Percentiles rank a stretch among this genome's conserved stretches.
phyloP scores from a whole-genome alignment of 2,329 filamentous ascomycete genomes.

The Aspergillus ruber region DNA sequence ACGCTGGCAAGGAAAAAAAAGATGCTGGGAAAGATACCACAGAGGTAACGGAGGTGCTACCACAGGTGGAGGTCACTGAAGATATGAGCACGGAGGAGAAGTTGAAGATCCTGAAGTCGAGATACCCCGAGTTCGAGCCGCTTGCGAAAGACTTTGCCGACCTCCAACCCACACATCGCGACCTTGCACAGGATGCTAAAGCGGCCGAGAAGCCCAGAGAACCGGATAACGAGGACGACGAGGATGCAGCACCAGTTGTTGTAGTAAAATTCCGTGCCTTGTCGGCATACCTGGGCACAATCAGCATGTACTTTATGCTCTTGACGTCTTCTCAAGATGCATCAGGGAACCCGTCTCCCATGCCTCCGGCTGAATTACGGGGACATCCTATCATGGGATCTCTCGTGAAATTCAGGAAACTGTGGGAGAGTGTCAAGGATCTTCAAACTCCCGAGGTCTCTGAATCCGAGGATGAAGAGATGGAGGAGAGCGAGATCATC shows the following conservation, averaged over 20 bases:
- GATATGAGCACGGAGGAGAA: conserved; percentile 71
- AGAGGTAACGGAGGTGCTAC: conserved; percentile 78
- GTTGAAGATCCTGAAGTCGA: conserved; percentile 64
- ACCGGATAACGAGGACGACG: conserved; percentile 28
- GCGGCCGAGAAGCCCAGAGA: conserved; percentile 44
- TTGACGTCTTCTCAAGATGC: conserved; percentile 69
- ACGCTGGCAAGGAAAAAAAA: conserved; percentile 41
- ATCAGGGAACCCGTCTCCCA: conserved; percentile 49
- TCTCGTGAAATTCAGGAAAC: conserved; percentile 68
- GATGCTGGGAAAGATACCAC: conserved; percentile 45
- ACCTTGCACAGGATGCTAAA: conserved; percentile 54
- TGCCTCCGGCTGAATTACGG: conserved; percentile 71
- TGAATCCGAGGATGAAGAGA: conserved; percentile 12
- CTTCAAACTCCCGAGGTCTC: conserved; percentile 49
- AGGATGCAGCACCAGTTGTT: conserved; percentile 45
- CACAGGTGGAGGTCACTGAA: conserved; percentile 72
- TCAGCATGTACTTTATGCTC: conserved; percentile 92
- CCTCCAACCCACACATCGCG: conserved; percentile 58
- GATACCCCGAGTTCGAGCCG: conserved; percentile 89
- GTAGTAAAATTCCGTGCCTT: conserved; percentile 72
- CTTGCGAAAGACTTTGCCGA: conserved; percentile 71
- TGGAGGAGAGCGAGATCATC: conserved; percentile 9
- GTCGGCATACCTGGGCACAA: conserved; percentile 75
- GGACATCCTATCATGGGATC: conserved; percentile 89
- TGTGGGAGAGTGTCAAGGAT: conserved; percentile 70